Conservation (phyloP, 805 yeast species). For the Starmera caribaea region DNA sequence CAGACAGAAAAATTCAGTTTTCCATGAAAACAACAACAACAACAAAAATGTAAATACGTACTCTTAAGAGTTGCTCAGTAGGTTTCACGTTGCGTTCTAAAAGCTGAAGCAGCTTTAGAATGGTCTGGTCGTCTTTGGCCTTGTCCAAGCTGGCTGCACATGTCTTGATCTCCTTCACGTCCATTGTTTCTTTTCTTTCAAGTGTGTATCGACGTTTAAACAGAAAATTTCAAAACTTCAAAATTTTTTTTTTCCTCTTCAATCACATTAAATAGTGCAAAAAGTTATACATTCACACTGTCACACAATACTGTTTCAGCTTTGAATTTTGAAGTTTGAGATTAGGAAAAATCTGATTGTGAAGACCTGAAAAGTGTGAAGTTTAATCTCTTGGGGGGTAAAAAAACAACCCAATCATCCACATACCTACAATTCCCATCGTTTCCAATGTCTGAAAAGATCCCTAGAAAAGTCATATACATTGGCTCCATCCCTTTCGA, state of each 20-base stretch:
- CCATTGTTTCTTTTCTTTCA: constrained; percentile 39
- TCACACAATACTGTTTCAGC: too few relatives aligned
- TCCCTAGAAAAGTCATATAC: constrained; percentile 43
- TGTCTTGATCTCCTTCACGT: constrained; percentile 61
- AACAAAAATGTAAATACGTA: constrained; percentile 11
- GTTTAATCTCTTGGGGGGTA: too few relatives aligned
- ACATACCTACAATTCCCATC: too few relatives aligned
- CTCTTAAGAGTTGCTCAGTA: constrained; percentile 72
- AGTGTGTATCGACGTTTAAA: neutral
- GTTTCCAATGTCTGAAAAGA: constrained; percentile 5
- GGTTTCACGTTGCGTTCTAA: constrained; percentile 71
- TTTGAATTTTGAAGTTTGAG: too few relatives aligned
- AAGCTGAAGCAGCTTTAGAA: constrained; percentile 54
- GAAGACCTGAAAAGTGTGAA: too few relatives aligned
- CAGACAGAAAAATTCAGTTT: too few relatives aligned
- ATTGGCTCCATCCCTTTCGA: constrained; percentile 89
- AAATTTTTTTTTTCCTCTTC: too few relatives aligned
- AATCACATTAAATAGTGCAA: too few relatives aligned
- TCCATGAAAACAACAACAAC: neutral
- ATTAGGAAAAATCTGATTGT: too few relatives aligned
- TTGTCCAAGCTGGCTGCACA: constrained; percentile 69
- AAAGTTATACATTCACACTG: too few relatives aligned
- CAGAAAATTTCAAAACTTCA: too few relatives aligned
- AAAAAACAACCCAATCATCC: too few relatives aligned
- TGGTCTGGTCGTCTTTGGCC: constrained; percentile 52